A percentile compares a stretch with the other conserved stretches of the same genome.
Evolutionary conservation across 169 alveolate species (phyloP).

Genomic region (Plasmodium blacklocki): DNA sequence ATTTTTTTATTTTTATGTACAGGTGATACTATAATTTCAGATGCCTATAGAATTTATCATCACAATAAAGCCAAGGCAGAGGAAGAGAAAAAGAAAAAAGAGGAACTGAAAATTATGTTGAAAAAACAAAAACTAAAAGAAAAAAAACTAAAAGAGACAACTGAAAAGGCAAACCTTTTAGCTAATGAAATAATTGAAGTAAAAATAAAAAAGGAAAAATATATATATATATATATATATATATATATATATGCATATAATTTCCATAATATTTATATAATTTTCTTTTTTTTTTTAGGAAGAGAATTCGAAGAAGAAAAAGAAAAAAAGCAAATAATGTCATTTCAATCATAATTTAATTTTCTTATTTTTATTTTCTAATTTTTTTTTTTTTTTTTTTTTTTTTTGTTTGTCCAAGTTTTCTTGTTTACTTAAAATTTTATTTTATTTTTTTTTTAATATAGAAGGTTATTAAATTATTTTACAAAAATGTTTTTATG

Average conservation of each 20-base stretch:
- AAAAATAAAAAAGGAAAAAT: slow-evolving; percentile 17
- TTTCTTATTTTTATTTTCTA: background rate
- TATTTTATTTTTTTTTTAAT: too few species aligned
- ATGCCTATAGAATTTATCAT: slow-evolving; percentile 58
- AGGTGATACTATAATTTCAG: slow-evolving; percentile 64
- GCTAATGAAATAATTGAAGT: slow-evolving; percentile 60
- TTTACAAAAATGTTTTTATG: too few species aligned
- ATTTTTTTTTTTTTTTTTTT: too few species aligned
- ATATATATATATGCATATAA: background rate
- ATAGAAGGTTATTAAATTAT: too few species aligned
- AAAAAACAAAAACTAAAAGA: slow-evolving; percentile 66
- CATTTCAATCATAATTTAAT: background rate
- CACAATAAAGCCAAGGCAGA: slow-evolving; percentile 44
- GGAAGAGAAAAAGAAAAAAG: slow-evolving; percentile 67
- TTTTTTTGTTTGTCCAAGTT: too few species aligned
- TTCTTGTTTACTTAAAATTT: too few species aligned
- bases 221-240: background rate
- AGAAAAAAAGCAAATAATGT: slow-evolving; percentile 38
- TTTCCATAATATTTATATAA: background rate
- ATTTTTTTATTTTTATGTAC: background rate
- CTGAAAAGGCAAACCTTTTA: slow-evolving; percentile 59
- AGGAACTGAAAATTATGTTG: slow-evolving; percentile 24
- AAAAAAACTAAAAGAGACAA: slow-evolving; percentile 56
- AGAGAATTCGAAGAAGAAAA: slow-evolving; percentile 63
- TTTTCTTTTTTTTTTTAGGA: slow-evolving; percentile 25